Evolutionary conservation across 2,329 filamentous ascomycete species (phyloP), one percentile per base, ranked within the genome.

Genomic region (Biscogniauxia marginata): DNA sequence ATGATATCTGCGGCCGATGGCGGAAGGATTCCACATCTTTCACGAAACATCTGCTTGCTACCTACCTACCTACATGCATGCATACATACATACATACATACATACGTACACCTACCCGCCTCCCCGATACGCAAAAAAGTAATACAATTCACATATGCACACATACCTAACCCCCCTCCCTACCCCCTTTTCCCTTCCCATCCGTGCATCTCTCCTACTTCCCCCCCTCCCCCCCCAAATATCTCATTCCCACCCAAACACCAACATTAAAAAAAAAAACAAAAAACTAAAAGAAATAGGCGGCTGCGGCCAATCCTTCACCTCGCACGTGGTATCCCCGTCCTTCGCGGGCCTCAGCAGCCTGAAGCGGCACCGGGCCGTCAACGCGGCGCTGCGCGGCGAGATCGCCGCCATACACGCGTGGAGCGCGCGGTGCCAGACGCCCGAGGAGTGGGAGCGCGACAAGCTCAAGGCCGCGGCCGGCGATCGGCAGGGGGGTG

Each of bases 361-460:
- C 52, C 84, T 97, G 56, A 91, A 91, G 71, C 84, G 93, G 55
- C 91, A 96, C 75, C 86, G 93, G 46, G 81, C 96, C 60, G 92
- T 96, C 65, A 96, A 97, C 75, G 82, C 82, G 16, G 86, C 86
- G 4, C 79, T 97, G 66, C 93, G 92, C 77, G 84, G 87, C 48
- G 92, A 97, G 76, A 96, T 97, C 71, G 90, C 90, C 16, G 84
- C 84, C 62, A 96, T 97, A 66, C 93, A 97, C 77, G 93, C 93
- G 43, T 97, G 93, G 93, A 96, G 91, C 54, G 91, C 92, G 23
- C 96, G 92, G 76, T 96, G 93, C 73, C 89, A 92, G 77, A 97
- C 93, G 7, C 90, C 91, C 0, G 90, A 92, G 67, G 91, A 97
- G 77, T 96, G 89, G 86, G 84, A 90, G 76, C 86, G 84, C n/a